Percentiles rank a stretch among this genome's conserved stretches.
Conservation (phyloP, 2,329 filamentous ascomycete genomes). For the Hymenoscyphus infarciens region DNA sequence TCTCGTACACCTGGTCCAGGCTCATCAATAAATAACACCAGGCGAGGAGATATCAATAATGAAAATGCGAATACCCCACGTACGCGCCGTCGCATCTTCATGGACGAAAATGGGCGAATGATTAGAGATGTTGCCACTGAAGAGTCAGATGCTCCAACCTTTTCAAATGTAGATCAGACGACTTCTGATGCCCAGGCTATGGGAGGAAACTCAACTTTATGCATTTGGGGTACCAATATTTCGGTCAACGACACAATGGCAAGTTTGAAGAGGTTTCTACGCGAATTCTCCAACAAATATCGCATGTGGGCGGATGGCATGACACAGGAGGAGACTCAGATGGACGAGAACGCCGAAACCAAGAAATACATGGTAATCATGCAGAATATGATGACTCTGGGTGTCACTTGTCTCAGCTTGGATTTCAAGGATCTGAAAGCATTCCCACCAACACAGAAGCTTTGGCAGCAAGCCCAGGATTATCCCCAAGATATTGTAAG, state of each 20-base stretch:
- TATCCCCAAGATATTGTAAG: conserved; percentile 97
- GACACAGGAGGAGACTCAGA: conserved; percentile 68
- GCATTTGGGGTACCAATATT: conserved; percentile 97
- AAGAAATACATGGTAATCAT: conserved; percentile 83
- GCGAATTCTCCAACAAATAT: conserved; percentile 90
- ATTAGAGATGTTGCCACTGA: conserved; percentile 49
- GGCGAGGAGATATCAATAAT: conserved; percentile 84
- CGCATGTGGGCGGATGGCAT: conserved; percentile 87
- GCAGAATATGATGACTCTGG: conserved; percentile 86
- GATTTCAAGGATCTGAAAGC: conserved; percentile 86
- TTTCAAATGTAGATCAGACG: conserved; percentile 66
- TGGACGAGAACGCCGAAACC: conserved; percentile 66
- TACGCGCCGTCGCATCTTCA: conserved; percentile 52
- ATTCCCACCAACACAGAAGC: conserved; percentile 86
- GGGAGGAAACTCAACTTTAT: conserved; percentile 74
- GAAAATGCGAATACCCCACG: conserved; percentile 60
- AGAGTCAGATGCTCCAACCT: conserved; percentile 58
- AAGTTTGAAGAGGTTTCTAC: conserved; percentile 86
- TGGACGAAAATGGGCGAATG: conserved; percentile 54
- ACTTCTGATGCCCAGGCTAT: conserved; percentile 90
- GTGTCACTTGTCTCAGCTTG: conserved; percentile 78
- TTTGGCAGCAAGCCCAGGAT: conserved; percentile 91
- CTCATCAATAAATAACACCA: conserved; percentile 52
- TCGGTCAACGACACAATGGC: conserved; percentile 86
- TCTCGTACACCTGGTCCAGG: conserved; percentile 49